A percentile compares a stretch with the other conserved stretches of the same genome.
phyloP scores from a whole-genome alignment of 2,329 filamentous ascomycete species.

The Pseudogymnoascus sp. region DNA sequence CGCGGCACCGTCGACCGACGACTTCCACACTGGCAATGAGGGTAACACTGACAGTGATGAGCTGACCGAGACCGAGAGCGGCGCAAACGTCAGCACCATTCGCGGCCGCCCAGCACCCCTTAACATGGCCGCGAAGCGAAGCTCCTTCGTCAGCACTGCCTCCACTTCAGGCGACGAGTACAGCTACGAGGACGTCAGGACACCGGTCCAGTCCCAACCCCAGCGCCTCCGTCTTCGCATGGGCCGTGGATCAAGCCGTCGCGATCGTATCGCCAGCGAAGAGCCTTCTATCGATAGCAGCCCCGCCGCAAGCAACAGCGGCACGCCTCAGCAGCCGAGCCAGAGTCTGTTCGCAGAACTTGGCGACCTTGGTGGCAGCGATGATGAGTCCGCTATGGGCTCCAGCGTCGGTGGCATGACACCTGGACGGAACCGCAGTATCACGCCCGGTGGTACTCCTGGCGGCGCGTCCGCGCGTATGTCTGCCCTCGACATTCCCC shows the following conservation, averaged over 20 bases:
- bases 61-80: slow-evolving; percentile 76
- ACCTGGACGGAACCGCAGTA: slow-evolving; percentile 42
- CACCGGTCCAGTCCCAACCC: slow-evolving; percentile 56
- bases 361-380: slow-evolving; percentile 66
- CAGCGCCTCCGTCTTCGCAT: slow-evolving; percentile 66
- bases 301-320: slow-evolving; percentile 47
- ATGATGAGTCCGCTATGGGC: slow-evolving; percentile 53
- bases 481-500: slow-evolving; percentile 35
- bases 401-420: slow-evolving; percentile 29
- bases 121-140: slow-evolving; percentile 47
- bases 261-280: slow-evolving; percentile 56
- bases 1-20: slow-evolving; percentile 81
- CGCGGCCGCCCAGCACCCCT: slow-evolving; percentile 35
- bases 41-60: slow-evolving; percentile 68
- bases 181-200: slow-evolving; percentile 55
- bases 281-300: slow-evolving; percentile 53
- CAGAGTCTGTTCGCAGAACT: slow-evolving; percentile 91
- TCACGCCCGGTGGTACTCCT: slow-evolving; percentile 41
- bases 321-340: slow-evolving; percentile 42
- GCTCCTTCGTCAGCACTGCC: slow-evolving; percentile 78
- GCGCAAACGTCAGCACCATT: slow-evolving; percentile 29
- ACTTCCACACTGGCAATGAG: slow-evolving; percentile 90
- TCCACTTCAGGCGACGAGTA: slow-evolving; percentile 79
- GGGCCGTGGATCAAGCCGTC: slow-evolving; percentile 55
- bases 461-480: slow-evolving; percentile 20